These are phyloP conservation scores for Cutaneotrichosporon sp. DNA, from an alignment of 1,284 basidiomycete genomes.

Conservation along the genomic window DNA sequence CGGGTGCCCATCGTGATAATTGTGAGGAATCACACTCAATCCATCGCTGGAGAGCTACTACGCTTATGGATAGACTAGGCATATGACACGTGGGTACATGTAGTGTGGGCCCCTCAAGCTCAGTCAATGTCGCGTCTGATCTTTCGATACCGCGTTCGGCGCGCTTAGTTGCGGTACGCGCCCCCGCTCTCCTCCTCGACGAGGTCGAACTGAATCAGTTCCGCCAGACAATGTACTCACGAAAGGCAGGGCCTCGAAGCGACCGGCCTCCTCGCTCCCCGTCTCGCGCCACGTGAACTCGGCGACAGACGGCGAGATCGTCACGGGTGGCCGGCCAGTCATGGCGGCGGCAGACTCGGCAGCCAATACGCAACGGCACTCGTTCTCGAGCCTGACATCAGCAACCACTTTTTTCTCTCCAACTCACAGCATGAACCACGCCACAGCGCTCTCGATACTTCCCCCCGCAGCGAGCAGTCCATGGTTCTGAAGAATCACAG, in stretches of 20 bases:
- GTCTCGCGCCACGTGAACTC: slow-evolving; percentile 37
- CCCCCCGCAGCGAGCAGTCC: slow-evolving; percentile 34
- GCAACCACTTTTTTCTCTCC: background rate
- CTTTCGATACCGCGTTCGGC: background rate
- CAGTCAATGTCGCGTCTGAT: too few relatives aligned
- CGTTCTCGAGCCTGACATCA: slow-evolving; percentile 32
- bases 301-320: slow-evolving; percentile 27
- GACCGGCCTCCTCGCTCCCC: slow-evolving; percentile 33
- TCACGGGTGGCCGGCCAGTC: slow-evolving; percentile 27
- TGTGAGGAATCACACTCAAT: too few relatives aligned
- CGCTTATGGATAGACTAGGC: too few relatives aligned
- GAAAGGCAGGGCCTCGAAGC: slow-evolving; percentile 33
- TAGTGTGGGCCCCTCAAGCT: too few relatives aligned
- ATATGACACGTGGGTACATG: too few relatives aligned
- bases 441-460: slow-evolving; percentile 35
- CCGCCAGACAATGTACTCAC: slow-evolving; percentile 20
- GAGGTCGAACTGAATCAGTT: slow-evolving; percentile 32
- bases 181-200: slow-evolving; percentile 33
- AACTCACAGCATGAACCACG: slow-evolving; percentile 37
- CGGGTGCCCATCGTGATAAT: too few relatives aligned
- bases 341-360: slow-evolving; percentile 34
- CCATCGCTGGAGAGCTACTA: too few relatives aligned
- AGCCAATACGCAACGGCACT: slow-evolving; percentile 31
- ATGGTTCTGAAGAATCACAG: slow-evolving; percentile 49
- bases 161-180: slow-evolving; percentile 21